Evolutionary conservation across 257 asterid species (phyloP).

Genomic region (Nicotiana obtusifolia): DNA sequence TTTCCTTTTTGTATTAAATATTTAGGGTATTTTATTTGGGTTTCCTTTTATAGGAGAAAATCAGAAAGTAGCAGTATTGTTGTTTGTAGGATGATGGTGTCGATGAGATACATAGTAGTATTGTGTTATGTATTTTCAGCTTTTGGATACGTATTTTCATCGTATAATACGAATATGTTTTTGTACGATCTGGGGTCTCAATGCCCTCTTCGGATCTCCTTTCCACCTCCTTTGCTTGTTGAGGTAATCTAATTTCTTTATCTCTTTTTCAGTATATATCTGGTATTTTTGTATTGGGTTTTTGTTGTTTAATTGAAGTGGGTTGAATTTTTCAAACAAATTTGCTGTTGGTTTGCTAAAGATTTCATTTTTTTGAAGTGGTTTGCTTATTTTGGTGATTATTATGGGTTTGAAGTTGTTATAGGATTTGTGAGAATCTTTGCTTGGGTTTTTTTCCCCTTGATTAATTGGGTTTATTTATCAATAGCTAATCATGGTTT

Average conservation of each 20-base stretch:
- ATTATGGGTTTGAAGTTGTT: not conserved
- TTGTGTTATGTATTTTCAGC: not conserved
- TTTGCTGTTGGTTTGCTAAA: not conserved
- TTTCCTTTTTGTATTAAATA: not conserved
- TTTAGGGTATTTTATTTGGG: not conserved
- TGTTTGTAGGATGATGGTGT: slow-evolving; percentile 1
- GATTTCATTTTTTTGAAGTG: not conserved
- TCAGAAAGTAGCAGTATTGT: not conserved
- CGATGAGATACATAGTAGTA: slow-evolving; percentile 10
- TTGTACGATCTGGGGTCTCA: slow-evolving; percentile 9
- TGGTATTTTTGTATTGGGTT: not conserved
- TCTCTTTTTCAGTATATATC: not conserved
- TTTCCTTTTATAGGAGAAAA: not conserved
- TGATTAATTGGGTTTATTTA: not conserved
- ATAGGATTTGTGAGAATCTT: not conserved
- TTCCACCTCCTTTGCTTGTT: not conserved
- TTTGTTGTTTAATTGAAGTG: not conserved
- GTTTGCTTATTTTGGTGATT: not conserved
- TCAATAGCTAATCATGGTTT: not conserved
- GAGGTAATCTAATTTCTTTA: slow-evolving; percentile 6
- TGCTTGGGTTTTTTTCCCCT: too few species aligned
- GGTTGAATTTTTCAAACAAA: not conserved
- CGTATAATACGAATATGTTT: not conserved
- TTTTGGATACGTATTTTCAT: not conserved
- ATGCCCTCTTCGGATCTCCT: slow-evolving; percentile 8